A percentile compares a stretch with the other conserved stretches of the same genome.
phyloP scores from a whole-genome alignment of 1,284 basidiomycete species.

The Polyporus tsugae region DNA sequence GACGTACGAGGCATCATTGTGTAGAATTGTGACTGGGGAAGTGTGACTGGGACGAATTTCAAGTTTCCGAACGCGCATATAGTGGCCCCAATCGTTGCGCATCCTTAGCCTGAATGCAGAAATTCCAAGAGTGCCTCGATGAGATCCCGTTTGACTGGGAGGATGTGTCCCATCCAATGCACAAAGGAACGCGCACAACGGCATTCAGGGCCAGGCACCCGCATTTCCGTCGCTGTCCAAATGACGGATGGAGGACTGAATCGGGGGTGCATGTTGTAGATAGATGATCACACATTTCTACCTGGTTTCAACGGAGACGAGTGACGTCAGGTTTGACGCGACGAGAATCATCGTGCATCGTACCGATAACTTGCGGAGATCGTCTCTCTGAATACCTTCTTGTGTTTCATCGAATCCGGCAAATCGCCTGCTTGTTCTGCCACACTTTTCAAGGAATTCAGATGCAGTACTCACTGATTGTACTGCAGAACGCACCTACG shows the following conservation, averaged over 20 bases:
- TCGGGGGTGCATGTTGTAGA: background rate
- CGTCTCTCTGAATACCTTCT: background rate
- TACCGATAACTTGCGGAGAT: background rate
- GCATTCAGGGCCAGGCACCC: conserved; percentile 25
- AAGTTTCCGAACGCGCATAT: background rate
- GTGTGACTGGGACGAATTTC: background rate
- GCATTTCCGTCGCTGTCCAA: background rate
- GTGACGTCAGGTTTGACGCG: background rate
- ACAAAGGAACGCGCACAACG: conserved; percentile 7
- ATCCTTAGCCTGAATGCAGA: background rate
- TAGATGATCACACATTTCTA: background rate
- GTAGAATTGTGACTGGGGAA: background rate
- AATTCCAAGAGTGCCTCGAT: background rate
- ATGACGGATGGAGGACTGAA: background rate
- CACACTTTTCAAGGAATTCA: background rate
- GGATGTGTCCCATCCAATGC: background rate
- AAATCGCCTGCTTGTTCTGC: background rate
- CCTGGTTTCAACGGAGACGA: conserved; percentile 1
- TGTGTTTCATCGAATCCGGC: background rate
- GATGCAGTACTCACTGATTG: background rate
- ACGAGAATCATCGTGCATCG: background rate
- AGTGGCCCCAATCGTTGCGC: background rate
- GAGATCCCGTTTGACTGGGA: too few relatives aligned
- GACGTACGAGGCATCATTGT: background rate
- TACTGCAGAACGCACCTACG: background rate